Conservation (phyloP, 1,139 yeast genomes). For the Waltiozyma sp. region DNA sequence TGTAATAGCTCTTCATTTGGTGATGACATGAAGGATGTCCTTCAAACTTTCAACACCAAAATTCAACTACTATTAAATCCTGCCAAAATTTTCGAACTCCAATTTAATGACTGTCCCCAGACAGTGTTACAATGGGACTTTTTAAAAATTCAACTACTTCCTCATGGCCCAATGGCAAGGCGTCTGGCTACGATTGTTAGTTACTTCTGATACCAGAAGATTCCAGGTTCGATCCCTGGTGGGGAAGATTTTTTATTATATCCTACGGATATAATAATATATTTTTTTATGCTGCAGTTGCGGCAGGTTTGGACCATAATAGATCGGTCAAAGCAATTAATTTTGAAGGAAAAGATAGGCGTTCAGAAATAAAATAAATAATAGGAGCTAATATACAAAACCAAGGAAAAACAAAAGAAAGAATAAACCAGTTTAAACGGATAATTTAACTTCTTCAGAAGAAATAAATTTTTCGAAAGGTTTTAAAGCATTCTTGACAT, state of each 20-base stretch:
- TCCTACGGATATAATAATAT: background rate
- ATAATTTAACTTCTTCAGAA: conserved; percentile 51
- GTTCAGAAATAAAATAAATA: background rate
- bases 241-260: conserved; percentile 51
- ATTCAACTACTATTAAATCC: too few relatives aligned
- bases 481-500: conserved; percentile 73
- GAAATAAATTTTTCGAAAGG: conserved; percentile 55
- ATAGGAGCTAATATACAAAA: background rate
- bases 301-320: too few relatives aligned
- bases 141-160: conserved; percentile 23
- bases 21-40: too few relatives aligned
- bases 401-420: background rate
- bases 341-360: conserved; percentile 1
- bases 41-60: too few relatives aligned
- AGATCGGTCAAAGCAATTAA: too few relatives aligned
- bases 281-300: too few relatives aligned
- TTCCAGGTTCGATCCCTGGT: conserved; percentile 95
- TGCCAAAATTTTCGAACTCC: too few relatives aligned
- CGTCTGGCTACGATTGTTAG: conserved; percentile 71
- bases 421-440: conserved; percentile 29
- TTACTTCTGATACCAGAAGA: conserved; percentile 73
- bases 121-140: too few relatives aligned
- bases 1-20: too few relatives aligned
- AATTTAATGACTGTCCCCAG: too few relatives aligned
- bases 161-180: conserved; percentile 92